A percentile compares a stretch with the other conserved stretches of the same genome.
phyloP scores from a whole-genome alignment of 2,329 filamentous ascomycete species.

The Ascochyta koolunga region DNA sequence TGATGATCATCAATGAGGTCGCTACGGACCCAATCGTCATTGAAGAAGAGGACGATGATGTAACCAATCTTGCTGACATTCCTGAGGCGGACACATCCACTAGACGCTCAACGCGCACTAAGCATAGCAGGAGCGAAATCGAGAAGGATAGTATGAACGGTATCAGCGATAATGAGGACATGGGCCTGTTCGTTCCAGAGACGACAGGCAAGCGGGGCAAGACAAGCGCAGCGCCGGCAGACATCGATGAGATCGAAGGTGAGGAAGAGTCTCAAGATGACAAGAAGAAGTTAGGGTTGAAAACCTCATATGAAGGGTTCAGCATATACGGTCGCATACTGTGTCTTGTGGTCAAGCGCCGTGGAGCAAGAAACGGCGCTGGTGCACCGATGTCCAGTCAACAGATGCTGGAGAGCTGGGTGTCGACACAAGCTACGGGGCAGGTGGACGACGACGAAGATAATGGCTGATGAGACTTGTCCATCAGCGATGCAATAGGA shows the following conservation, averaged over 20 bases:
- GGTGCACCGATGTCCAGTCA: slow-evolving; percentile 38
- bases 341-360: slow-evolving; percentile 85
- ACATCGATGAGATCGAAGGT: slow-evolving; percentile 26
- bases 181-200: slow-evolving; percentile 34
- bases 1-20: slow-evolving; percentile 50
- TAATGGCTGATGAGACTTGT: slow-evolving; percentile 26
- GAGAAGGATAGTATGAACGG: slow-evolving; percentile 21
- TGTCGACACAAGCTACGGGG: slow-evolving; percentile 51
- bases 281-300: slow-evolving; percentile 89
- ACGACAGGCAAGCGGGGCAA: slow-evolving; percentile 25
- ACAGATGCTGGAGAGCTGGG: slow-evolving; percentile 52
- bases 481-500: background rate
- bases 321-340: slow-evolving; percentile 92
- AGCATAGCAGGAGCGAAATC: slow-evolving; percentile 18
- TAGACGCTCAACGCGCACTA: slow-evolving; percentile 22
- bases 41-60: slow-evolving; percentile 66
- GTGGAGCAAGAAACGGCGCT: slow-evolving; percentile 47
- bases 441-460: slow-evolving; percentile 46
- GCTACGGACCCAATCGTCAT: slow-evolving; percentile 54
- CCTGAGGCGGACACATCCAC: slow-evolving; percentile 52
- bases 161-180: slow-evolving; percentile 41
- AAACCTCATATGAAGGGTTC: slow-evolving; percentile 92
- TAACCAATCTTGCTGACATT: slow-evolving; percentile 60
- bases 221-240: slow-evolving; percentile 18
- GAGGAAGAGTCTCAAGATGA: slow-evolving; percentile 66